Conservation (phyloP, 768 basidiomycete species). For the Baorangia bicolor region DNA sequence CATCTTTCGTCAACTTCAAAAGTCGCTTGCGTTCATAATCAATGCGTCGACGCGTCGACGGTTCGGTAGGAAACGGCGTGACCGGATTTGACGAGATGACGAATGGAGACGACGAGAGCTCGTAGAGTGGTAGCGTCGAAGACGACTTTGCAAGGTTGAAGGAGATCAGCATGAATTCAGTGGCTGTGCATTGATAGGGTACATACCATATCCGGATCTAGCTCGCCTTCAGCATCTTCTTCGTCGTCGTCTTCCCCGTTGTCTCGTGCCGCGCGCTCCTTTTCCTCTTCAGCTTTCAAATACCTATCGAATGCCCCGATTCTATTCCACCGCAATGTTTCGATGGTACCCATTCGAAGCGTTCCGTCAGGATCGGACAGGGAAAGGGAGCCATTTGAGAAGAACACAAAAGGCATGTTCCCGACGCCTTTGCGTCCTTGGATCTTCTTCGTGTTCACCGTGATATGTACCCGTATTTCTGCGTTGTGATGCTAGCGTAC, state of each 20-base stretch:
- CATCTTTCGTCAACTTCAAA: conserved; percentile 28
- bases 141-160: conserved; percentile 29
- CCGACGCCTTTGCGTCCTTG: conserved; percentile 55
- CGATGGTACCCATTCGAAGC: conserved; percentile 22
- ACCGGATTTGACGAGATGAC: conserved; percentile 28
- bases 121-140: conserved; percentile 27
- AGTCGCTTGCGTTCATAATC: conserved; percentile 32
- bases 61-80: conserved; percentile 30
- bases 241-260: conserved; percentile 19
- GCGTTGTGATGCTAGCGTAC: conserved; percentile 50
- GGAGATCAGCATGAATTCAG: background rate
- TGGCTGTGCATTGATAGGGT: background rate
- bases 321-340: conserved; percentile 32
- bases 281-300: conserved; percentile 28
- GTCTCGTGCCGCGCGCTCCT: conserved; percentile 21
- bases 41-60: conserved; percentile 28
- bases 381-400: conserved; percentile 43
- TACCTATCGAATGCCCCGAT: conserved; percentile 29
- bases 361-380: conserved; percentile 22
- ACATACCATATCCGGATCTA: conserved; percentile 30
- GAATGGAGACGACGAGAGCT: conserved; percentile 26
- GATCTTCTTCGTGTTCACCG: conserved; percentile 52
- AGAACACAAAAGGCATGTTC: conserved; percentile 62
- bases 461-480: conserved; percentile 58
- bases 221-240: conserved; percentile 25